Evolutionary conservation across 257 asterid species (phyloP).

Genomic region (Solanum chaucha): DNA sequence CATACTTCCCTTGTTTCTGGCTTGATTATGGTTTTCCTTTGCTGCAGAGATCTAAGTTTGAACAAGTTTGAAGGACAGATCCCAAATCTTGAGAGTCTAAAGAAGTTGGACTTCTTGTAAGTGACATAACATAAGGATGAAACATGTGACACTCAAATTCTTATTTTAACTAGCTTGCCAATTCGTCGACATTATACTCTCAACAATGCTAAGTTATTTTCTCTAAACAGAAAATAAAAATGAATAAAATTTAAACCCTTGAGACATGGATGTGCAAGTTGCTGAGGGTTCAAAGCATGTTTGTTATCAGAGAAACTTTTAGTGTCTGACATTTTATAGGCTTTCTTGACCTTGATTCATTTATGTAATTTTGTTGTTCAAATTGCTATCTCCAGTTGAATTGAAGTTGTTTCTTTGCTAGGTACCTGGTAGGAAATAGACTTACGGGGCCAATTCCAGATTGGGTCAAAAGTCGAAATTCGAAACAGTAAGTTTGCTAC

Average conservation of each 20-base stretch:
- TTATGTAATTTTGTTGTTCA: not conserved
- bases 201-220: not conserved
- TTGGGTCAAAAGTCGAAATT: conserved; percentile 14
- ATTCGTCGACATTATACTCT: not conserved
- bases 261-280: not conserved
- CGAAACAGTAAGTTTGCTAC: conserved; percentile 17
- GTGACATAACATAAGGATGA: not conserved
- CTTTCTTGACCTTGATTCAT: too few relatives aligned
- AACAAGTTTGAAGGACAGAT: conserved; percentile 39
- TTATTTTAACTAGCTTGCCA: not conserved
- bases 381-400: not conserved
- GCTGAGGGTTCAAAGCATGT: not conserved
- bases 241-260: not conserved
- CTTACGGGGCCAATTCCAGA: conserved; percentile 33
- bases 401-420: conserved; percentile 1
- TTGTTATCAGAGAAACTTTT: not conserved
- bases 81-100: conserved; percentile 17
- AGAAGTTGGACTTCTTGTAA: conserved; percentile 17
- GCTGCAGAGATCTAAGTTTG: conserved; percentile 53
- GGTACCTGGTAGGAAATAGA: conserved; percentile 37
- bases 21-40: not conserved
- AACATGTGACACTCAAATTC: not conserved
- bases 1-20: not conserved
- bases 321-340: not conserved
- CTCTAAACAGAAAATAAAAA: not conserved